Base-by-base conservation (phyloP, 2,329 filamentous ascomycete genomes). In the Fusarium praegraminearum region DNA sequence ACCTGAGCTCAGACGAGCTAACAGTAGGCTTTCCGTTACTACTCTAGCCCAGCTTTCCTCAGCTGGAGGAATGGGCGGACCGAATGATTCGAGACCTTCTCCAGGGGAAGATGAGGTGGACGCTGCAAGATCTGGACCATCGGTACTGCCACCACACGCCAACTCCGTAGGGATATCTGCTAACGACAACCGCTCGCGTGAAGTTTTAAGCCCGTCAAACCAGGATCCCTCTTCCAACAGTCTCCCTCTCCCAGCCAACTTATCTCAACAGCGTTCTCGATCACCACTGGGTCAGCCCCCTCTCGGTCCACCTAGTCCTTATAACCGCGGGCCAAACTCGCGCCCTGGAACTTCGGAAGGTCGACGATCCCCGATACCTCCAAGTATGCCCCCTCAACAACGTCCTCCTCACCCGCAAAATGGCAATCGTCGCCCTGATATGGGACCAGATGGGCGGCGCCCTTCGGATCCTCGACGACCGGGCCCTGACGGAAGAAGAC, bases 41-140 rank as follows among this genome's bases (percentile, higher is more conserved):
- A 98, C 95, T 1, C 84, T 98, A 46, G 86, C 90, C 45, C 93
- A 98, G 76, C 85, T 98, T 77, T 89, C 89, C 33, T 91, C 90
- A 70, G 91, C 91, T 46, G 88, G 87, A 56, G 87, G 86, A 24
- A 78, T 88, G 50, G 76, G 82, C 47, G 76, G 86, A 55, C 76
- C 82, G 45, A 77, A 76, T 11, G 76, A 80, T 41, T 76, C 75
- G 52, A 73, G 75, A 58, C 56, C 53, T 60, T 72, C 64, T 59
- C 71, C 69, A 69, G 77, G 73, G 67, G 77, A 76, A 59, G 76
- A 74, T 47, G 75, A 70, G 70, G 78, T 80, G 67, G 76, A 79
- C 65, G 72, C 73, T 66, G 72, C 72, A 66, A 74, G 73, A 69
- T 67, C 75, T 73, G 82, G 83, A 78, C 83, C 80, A 80, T 80